Percentiles rank a stretch among this genome's conserved stretches.
Conservation (phyloP, 2,329 filamentous ascomycete genomes). For the Claviceps capensis region DNA sequence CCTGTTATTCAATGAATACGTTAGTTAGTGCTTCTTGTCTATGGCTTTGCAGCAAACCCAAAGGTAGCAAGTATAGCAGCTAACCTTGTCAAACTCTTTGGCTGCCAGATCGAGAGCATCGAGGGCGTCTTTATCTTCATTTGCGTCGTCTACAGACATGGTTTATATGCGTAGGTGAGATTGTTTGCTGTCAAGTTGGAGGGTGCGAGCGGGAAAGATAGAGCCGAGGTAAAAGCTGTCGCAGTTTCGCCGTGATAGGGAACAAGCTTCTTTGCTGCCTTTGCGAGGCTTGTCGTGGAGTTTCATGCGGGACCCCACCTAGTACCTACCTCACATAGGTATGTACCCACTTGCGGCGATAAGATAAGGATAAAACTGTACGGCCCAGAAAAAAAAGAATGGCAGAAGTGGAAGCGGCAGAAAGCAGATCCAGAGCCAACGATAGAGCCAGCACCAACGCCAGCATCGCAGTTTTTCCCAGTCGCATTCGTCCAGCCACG, state of each 20-base stretch:
- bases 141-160: constrained; percentile 25
- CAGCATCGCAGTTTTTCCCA: too few species aligned
- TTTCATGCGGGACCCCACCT: too few species aligned
- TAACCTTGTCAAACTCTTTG: constrained; percentile 82
- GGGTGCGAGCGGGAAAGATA: neutral
- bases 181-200: too few species aligned
- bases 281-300: neutral
- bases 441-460: too few species aligned
- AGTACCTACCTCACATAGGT: too few species aligned
- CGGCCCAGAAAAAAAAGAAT: constrained; percentile 13
- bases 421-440: neutral
- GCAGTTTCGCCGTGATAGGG: neutral
- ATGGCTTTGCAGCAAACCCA: too few species aligned
- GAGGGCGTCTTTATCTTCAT: constrained; percentile 60
- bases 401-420: neutral
- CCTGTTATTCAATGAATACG: constrained; percentile 34
- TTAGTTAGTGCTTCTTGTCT: constrained; percentile 1
- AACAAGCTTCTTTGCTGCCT: neutral
- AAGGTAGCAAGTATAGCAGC: constrained; percentile 5
- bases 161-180: neutral
- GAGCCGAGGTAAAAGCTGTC: neutral
- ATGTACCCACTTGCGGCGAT: constrained; percentile 19
- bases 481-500: too few species aligned
- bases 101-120: constrained; percentile 71
- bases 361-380: constrained; percentile 20